phyloP scores from a whole-genome alignment of 75 land plant species.

The Isoetes taiwanensis region DNA sequence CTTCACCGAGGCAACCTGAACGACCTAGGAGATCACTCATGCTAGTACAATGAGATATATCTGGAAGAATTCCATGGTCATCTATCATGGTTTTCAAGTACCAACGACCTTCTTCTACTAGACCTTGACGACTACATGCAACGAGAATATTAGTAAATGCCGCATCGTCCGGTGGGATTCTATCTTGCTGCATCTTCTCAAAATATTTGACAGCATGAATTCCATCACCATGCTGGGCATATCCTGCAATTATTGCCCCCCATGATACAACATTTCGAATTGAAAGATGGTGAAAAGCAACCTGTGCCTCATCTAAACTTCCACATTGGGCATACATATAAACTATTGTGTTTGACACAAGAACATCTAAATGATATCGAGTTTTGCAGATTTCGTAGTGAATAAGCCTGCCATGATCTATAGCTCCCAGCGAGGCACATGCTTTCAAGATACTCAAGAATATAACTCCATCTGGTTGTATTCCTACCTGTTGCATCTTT shows the following conservation, averaged over 20 bases:
- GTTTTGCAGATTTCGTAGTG: no score
- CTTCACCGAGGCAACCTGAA: constrained; percentile 17
- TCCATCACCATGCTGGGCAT: no score
- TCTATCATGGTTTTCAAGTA: constrained; percentile 23
- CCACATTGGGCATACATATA: no score
- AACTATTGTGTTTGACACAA: no score
- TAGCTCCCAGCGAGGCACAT: no score
- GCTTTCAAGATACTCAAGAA: no score
- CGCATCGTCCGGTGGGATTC: background rate
- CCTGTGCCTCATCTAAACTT: no score
- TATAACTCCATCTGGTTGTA: constrained; percentile 20
- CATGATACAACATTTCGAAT: no score
- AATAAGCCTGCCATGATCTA: no score
- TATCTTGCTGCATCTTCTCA: background rate
- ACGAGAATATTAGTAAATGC: constrained; percentile 4
- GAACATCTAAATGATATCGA: no score
- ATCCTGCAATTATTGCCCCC: no score
- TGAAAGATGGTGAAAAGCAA: no score
- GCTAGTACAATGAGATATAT: constrained; percentile 29
- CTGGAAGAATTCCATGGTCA: constrained; percentile 18
- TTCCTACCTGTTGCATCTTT: constrained; percentile 10
- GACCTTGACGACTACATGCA: constrained; percentile 36
- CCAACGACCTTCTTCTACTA: constrained; percentile 34
- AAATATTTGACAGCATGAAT: background rate
- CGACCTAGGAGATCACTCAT: constrained; percentile 38